A percentile compares a stretch with the other conserved stretches of the same genome.
phyloP scores from a whole-genome alignment of 495 filamentous ascomycete species.

The Xylaria palmicola region DNA sequence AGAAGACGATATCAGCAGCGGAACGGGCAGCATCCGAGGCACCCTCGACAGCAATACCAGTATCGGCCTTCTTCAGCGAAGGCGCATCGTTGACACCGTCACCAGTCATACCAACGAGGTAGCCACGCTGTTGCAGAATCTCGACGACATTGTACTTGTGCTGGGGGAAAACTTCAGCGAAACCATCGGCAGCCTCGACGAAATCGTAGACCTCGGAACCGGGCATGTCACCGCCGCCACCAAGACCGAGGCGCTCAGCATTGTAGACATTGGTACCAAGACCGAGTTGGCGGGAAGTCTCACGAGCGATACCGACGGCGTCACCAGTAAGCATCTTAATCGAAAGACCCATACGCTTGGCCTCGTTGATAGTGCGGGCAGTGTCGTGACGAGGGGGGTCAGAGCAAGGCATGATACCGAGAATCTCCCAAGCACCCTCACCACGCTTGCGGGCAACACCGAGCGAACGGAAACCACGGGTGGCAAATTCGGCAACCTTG shows the following conservation, averaged over 20 bases:
- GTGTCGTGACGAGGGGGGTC: conserved; percentile 92
- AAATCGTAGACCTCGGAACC: conserved; percentile 92
- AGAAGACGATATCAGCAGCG: conserved; percentile 91
- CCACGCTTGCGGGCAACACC: conserved; percentile 86
- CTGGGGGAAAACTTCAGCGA: conserved; percentile 94
- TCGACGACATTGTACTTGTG: conserved; percentile 98
- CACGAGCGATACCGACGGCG: conserved; percentile 87
- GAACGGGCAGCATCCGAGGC: conserved; percentile 89
- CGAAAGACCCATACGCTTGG: conserved; percentile 78
- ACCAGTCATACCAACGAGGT: conserved; percentile 96
- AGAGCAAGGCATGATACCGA: conserved; percentile 91
- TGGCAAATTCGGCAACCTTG: conserved; percentile 87
- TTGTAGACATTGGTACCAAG: conserved; percentile 95
- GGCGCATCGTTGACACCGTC: conserved; percentile 98
- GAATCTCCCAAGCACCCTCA: conserved; percentile 77
- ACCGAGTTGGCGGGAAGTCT: conserved; percentile 86
- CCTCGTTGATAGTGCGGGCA: conserved; percentile 85
- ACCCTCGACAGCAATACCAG: conserved; percentile 91
- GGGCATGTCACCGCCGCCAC: conserved; percentile 86
- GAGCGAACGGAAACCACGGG: conserved; percentile 87
- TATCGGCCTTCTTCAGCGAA: conserved; percentile 93
- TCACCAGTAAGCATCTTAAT: conserved; percentile 99
- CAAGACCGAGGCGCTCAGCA: conserved; percentile 77
- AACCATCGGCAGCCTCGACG: conserved; percentile 92
- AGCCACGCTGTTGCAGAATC: conserved; percentile 94